These are phyloP conservation scores for Colletotrichum musicola DNA, from an alignment of 2,329 filamentous ascomycete species.

Conservation along the genomic window DNA sequence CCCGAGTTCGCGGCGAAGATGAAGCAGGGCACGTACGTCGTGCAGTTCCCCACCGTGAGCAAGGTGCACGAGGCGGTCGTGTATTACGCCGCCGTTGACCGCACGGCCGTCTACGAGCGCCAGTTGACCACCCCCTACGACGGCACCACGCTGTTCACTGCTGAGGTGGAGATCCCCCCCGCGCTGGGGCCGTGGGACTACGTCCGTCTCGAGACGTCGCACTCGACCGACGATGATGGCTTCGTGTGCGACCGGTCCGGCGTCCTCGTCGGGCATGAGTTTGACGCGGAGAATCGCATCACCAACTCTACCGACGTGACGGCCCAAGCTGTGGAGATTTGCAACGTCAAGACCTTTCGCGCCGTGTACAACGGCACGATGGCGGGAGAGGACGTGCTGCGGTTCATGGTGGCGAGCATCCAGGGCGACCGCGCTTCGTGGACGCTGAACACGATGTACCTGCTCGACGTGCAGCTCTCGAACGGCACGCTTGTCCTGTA, in stretches of 20 bases:
- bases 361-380: slow-evolving; percentile 26
- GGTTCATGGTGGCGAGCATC: slow-evolving; percentile 26
- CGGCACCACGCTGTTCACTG: slow-evolving; percentile 14
- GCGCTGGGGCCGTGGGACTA: slow-evolving; percentile 31
- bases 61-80: slow-evolving; percentile 2
- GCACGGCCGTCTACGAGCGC: slow-evolving; percentile 21
- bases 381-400: slow-evolving; percentile 16
- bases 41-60: slow-evolving; percentile 30
- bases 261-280: slow-evolving; percentile 23
- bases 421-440: slow-evolving; percentile 20
- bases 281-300: slow-evolving; percentile 26
- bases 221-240: slow-evolving; percentile 18
- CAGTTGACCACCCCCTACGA: slow-evolving; percentile 17
- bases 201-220: slow-evolving; percentile 20
- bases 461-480: slow-evolving; percentile 27
- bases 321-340: slow-evolving; percentile 14
- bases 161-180: slow-evolving; percentile 25
- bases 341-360: slow-evolving; percentile 26
- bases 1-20: slow-evolving; percentile 18
- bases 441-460: slow-evolving; percentile 16
- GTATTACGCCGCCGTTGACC: slow-evolving; percentile 30
- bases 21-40: slow-evolving; percentile 33
- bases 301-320: slow-evolving; percentile 16
- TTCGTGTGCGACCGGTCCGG: slow-evolving; percentile 34
- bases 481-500: slow-evolving; percentile 32